Evolutionary conservation across 1,284 basidiomycete species (phyloP).

Genomic region (Ustilago bromivora): DNA sequence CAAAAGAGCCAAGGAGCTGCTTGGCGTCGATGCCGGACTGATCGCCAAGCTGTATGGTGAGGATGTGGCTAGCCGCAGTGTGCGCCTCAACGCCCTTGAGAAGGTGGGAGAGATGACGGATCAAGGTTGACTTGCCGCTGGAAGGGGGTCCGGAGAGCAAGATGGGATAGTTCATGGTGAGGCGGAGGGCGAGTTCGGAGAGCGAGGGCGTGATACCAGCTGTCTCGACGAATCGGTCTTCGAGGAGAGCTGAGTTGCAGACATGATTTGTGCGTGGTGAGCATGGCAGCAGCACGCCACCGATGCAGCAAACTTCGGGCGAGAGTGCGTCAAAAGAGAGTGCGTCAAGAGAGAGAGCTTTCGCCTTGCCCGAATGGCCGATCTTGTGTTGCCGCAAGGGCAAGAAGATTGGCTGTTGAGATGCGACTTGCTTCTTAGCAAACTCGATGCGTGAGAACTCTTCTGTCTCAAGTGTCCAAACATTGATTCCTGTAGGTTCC

Average conservation of each 20-base stretch:
- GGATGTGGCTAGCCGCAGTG: slow-evolving; percentile 73
- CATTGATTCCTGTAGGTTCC: slow-evolving; percentile 33
- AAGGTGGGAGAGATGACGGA: slow-evolving; percentile 77
- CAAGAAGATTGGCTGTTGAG: slow-evolving; percentile 10
- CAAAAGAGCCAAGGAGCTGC: slow-evolving; percentile 90
- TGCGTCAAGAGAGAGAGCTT: neutral
- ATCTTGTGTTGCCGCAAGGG: neutral
- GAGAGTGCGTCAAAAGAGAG: slow-evolving; percentile 14
- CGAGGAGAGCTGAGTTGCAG: neutral
- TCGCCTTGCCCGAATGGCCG: neutral
- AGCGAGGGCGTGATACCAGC: slow-evolving; percentile 76
- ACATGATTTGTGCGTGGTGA: neutral
- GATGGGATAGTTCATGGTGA: slow-evolving; percentile 80
- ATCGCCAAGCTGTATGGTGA: slow-evolving; percentile 83
- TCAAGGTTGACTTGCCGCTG: slow-evolving; percentile 86
- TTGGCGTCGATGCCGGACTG: slow-evolving; percentile 82
- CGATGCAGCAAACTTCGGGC: slow-evolving; percentile 34
- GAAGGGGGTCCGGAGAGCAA: slow-evolving; percentile 89
- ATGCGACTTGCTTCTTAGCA: slow-evolving; percentile 7
- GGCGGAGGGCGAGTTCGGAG: slow-evolving; percentile 76
- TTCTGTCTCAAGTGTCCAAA: slow-evolving; percentile 48
- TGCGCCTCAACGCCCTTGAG: slow-evolving; percentile 25
- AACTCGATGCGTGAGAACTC: slow-evolving; percentile 39
- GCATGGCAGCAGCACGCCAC: slow-evolving; percentile 55
- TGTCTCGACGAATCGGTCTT: slow-evolving; percentile 74